Evolutionary conservation across 1,139 yeast species (phyloP).

Genomic region (Starmera stellimalicola): DNA sequence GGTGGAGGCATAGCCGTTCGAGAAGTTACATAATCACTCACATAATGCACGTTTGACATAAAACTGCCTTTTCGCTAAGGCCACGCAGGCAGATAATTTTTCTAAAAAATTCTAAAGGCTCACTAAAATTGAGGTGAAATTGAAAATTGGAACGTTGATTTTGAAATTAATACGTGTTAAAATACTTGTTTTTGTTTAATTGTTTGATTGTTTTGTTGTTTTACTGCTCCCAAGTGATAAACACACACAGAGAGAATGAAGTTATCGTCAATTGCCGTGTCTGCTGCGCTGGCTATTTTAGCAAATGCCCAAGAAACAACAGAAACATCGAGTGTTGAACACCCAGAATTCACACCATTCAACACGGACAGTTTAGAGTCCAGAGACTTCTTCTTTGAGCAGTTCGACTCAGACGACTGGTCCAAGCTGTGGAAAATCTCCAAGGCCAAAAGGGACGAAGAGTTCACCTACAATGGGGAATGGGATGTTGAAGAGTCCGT

Average conservation of each 20-base stretch:
- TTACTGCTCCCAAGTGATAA: not conserved
- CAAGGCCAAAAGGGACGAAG: constrained; percentile 42
- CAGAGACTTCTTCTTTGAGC: constrained; percentile 52
- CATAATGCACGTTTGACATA: no score
- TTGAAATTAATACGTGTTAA: no score
- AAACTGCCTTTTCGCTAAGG: no score
- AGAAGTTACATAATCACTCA: no score
- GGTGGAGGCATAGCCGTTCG: no score
- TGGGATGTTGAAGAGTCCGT: constrained; percentile 63
- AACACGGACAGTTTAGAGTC: constrained; percentile 19
- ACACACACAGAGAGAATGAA: constrained; percentile 10
- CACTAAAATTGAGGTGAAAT: no score
- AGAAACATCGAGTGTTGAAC: constrained; percentile 8
- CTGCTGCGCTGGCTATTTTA: constrained; percentile 15
- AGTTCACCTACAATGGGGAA: constrained; percentile 53
- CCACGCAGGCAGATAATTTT: no score
- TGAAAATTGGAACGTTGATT: no score
- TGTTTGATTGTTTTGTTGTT: no score
- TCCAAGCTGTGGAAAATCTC: constrained; percentile 57
- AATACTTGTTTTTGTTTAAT: no score
- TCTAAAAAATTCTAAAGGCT: no score
- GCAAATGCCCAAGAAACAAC: constrained; percentile 8
- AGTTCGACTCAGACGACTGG: constrained; percentile 41
- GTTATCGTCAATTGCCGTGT: constrained; percentile 13
- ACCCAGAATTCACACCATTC: constrained; percentile 27